A percentile compares a stretch with the other conserved stretches of the same genome.
phyloP scores from a whole-genome alignment of 176 grass and related monocot species.

The Miscanthus lutarioriparius region DNA sequence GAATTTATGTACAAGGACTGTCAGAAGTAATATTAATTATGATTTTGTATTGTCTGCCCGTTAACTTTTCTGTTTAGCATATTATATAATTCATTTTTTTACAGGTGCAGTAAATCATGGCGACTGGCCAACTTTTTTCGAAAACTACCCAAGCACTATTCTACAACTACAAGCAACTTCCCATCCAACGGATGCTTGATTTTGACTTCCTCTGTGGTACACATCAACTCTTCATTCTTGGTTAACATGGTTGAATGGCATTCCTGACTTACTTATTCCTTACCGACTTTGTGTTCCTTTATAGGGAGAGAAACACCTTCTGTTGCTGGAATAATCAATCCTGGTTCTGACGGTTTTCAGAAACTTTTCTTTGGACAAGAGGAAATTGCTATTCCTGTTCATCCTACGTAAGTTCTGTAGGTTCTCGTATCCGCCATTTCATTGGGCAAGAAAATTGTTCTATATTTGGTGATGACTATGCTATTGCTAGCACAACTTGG shows the following conservation, averaged over 20 bases:
- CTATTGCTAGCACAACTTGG: conserved; percentile 1
- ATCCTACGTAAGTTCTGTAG: conserved; percentile 63
- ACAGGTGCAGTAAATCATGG: conserved; percentile 68
- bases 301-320: conserved; percentile 97
- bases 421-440: neutral
- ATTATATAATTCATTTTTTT: conserved; percentile 33
- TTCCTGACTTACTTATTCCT: conserved; percentile 30
- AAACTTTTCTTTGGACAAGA: conserved; percentile 99
- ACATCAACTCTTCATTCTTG: conserved; percentile 21
- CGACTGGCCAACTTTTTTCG: conserved; percentile 88
- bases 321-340: conserved; percentile 98
- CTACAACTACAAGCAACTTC: conserved; percentile 99
- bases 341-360: conserved; percentile 97
- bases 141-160: conserved; percentile 92
- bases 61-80: conserved; percentile 1
- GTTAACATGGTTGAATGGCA: neutral
- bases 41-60: conserved; percentile 13
- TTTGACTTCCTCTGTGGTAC: conserved; percentile 99
- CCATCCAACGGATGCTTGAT: conserved; percentile 98
- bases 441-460: conserved; percentile 24
- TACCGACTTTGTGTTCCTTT: conserved; percentile 14
- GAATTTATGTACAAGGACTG: neutral
- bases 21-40: neutral
- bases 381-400: conserved; percentile 98
- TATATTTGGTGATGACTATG: conserved; percentile 6